phyloP scores from a whole-genome alignment of 2,329 filamentous ascomycete genomes.

The Mycosphaerelloides madeirae region DNA sequence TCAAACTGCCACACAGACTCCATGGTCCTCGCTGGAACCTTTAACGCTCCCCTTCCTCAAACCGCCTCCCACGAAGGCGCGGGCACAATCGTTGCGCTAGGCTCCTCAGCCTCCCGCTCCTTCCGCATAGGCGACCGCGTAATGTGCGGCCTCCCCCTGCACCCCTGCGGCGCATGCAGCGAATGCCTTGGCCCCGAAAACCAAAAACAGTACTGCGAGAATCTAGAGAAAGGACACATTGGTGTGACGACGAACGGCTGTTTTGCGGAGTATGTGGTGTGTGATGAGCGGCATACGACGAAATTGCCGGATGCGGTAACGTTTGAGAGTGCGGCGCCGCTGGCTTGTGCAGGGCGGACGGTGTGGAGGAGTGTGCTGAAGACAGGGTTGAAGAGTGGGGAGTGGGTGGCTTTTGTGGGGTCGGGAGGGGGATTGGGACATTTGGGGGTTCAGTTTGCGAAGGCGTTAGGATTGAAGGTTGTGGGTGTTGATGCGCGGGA shows the following conservation, averaged over 20 bases:
- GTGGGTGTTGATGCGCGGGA: slow-evolving; percentile 54
- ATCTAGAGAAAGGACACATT: slow-evolving; percentile 39
- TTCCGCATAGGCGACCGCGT: slow-evolving; percentile 52
- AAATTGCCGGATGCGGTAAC: slow-evolving; percentile 47
- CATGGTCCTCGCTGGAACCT: slow-evolving; percentile 51
- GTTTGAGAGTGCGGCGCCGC: slow-evolving; percentile 50
- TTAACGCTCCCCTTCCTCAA: slow-evolving; percentile 47
- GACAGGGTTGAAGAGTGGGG: slow-evolving; percentile 36
- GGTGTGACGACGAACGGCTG: slow-evolving; percentile 52
- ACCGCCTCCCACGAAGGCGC: slow-evolving; percentile 56
- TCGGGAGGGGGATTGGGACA: slow-evolving; percentile 52
- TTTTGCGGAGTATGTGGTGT: slow-evolving; percentile 54
- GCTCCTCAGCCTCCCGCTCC: slow-evolving; percentile 33
- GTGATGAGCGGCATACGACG: slow-evolving; percentile 46
- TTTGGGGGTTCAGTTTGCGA: slow-evolving; percentile 50
- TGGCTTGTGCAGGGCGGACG: slow-evolving; percentile 54
- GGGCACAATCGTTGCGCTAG: slow-evolving; percentile 50
- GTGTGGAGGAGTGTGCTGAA: slow-evolving; percentile 46
- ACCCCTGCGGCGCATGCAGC: slow-evolving; percentile 50
- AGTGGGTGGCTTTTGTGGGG: slow-evolving; percentile 43
- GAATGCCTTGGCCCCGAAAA: slow-evolving; percentile 50
- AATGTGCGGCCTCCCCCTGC: slow-evolving; percentile 52
- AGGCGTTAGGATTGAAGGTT: slow-evolving; percentile 47
- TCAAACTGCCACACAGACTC: slow-evolving; percentile 60
- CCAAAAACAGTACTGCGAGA: slow-evolving; percentile 51